These are phyloP conservation scores for Ammopiptanthus mongolicus DNA, from an alignment of 306 rosid genomes.

Conservation along the genomic window DNA sequence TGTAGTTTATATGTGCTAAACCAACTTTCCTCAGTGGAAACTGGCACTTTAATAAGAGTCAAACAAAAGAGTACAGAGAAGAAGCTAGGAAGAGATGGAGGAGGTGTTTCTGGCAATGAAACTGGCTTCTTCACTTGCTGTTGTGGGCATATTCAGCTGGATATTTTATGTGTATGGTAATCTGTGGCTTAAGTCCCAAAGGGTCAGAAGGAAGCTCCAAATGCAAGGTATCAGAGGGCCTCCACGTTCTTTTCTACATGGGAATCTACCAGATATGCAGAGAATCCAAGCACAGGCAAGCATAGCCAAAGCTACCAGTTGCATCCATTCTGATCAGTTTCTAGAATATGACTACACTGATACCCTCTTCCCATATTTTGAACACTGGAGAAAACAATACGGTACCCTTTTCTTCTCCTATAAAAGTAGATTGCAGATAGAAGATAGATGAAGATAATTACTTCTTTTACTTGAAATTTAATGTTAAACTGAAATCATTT, in stretches of 20 bases:
- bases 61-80: neutral
- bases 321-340: conserved; percentile 32
- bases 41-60: neutral
- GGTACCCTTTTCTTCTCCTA: conserved; percentile 35
- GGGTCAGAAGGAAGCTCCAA: conserved; percentile 51
- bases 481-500: neutral
- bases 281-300: conserved; percentile 46
- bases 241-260: conserved; percentile 56
- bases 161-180: conserved; percentile 31
- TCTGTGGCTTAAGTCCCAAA: conserved; percentile 44
- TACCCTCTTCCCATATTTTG: conserved; percentile 79
- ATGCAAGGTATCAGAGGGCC: conserved; percentile 79
- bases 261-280: conserved; percentile 75
- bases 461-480: neutral
- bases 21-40: neutral
- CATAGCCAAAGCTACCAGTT: neutral
- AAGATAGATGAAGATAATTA: neutral
- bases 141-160: conserved; percentile 35
- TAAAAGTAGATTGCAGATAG: neutral
- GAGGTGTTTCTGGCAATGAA: conserved; percentile 26
- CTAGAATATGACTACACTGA: conserved; percentile 74
- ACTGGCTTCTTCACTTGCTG: conserved; percentile 18
- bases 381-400: conserved; percentile 80
- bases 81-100: conserved; percentile 21
- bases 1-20: neutral